phyloP scores from a whole-genome alignment of 768 basidiomycete genomes.

The Pleurotus pulmonarius region DNA sequence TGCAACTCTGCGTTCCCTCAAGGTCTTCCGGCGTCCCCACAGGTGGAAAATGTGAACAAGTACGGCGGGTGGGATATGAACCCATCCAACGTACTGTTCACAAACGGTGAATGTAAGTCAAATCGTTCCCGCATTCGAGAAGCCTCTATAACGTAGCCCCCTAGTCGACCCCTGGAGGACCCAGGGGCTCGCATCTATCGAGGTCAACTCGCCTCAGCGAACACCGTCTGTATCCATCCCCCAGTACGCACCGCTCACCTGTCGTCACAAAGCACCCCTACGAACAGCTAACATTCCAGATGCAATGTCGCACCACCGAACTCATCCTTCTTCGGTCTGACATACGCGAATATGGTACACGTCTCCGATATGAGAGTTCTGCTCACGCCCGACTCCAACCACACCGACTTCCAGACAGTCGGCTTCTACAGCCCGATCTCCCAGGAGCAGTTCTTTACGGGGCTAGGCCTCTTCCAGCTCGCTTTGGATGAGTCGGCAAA shows the following conservation, averaged over 20 bases:
- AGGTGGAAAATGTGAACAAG: constrained; percentile 41
- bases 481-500: constrained; percentile 35
- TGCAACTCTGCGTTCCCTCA: constrained; percentile 38
- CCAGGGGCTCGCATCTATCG: constrained; percentile 47
- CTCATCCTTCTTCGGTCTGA: constrained; percentile 41
- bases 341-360: constrained; percentile 45
- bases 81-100: constrained; percentile 42
- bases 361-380: constrained; percentile 46
- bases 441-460: constrained; percentile 42
- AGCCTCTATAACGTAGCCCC: neutral
- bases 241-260: constrained; percentile 20
- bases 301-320: constrained; percentile 32
- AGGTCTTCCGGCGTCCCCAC: constrained; percentile 34
- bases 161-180: constrained; percentile 51
- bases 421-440: constrained; percentile 48
- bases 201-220: constrained; percentile 40
- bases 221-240: constrained; percentile 34
- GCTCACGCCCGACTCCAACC: constrained; percentile 42
- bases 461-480: constrained; percentile 41
- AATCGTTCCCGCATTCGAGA: neutral
- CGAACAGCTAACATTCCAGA: constrained; percentile 14
- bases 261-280: neutral
- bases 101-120: constrained; percentile 44
- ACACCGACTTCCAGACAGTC: constrained; percentile 43
- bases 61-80: constrained; percentile 53